These are phyloP conservation scores for Leccinum griseonigrum DNA, from an alignment of 1,284 basidiomycete species.

Conservation along the genomic window DNA sequence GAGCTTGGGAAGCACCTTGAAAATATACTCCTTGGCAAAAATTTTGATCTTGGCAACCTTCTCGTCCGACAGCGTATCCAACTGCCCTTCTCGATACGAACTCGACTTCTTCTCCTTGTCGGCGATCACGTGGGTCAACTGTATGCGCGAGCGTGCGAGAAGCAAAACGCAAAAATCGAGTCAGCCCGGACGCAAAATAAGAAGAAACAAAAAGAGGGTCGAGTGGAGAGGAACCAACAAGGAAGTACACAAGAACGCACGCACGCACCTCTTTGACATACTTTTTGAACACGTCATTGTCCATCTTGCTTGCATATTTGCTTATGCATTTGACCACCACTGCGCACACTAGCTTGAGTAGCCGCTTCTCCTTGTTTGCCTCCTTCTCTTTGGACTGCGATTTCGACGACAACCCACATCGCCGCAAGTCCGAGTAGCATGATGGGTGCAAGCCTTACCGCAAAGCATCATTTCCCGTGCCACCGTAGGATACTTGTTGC, in stretches of 20 bases:
- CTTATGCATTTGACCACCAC: slow-evolving; percentile 86
- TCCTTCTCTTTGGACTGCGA: too few species aligned
- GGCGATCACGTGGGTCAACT: slow-evolving; percentile 79
- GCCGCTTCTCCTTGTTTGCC: too few species aligned
- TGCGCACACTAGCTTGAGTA: too few species aligned
- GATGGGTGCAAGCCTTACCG: neutral
- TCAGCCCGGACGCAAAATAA: neutral
- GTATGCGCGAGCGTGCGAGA: neutral
- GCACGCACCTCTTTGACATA: slow-evolving; percentile 89
- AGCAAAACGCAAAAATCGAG: neutral
- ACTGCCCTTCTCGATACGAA: slow-evolving; percentile 67
- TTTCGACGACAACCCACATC: too few species aligned
- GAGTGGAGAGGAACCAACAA: neutral
- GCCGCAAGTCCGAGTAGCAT: too few species aligned
- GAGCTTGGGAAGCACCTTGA: slow-evolving; percentile 62
- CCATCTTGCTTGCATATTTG: slow-evolving; percentile 80
- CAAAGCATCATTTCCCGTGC: neutral
- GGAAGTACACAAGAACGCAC: neutral
- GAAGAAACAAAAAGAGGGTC: neutral
- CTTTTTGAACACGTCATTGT: slow-evolving; percentile 89
- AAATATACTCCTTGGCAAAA: slow-evolving; percentile 88
- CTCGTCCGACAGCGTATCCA: slow-evolving; percentile 81
- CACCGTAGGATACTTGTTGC: slow-evolving; percentile 45
- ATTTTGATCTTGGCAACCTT: slow-evolving; percentile 90
- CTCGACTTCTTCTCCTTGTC: slow-evolving; percentile 93